Evolutionary conservation across 352 stramenopile species (phyloP).

Genomic region (Hyaloperonospora arabidopsidis): DNA sequence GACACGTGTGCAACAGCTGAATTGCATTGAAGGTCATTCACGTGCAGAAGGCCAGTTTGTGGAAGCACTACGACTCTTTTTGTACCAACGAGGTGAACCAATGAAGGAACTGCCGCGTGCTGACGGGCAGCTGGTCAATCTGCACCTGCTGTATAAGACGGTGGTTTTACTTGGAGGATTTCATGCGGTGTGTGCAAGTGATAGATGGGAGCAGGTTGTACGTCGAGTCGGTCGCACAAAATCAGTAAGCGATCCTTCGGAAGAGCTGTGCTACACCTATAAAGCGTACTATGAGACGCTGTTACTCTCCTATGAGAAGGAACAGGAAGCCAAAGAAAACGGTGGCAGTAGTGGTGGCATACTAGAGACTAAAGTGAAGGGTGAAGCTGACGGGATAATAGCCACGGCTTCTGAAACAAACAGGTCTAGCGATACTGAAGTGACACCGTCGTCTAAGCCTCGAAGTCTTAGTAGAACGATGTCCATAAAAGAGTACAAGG

Average conservation of each 20-base stretch:
- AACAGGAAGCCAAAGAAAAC: constrained; percentile 18
- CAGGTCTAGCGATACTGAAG: constrained; percentile 14
- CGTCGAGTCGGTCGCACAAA: constrained; percentile 51
- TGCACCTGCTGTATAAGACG: constrained; percentile 61
- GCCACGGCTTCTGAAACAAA: constrained; percentile 11
- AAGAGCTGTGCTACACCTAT: constrained; percentile 42
- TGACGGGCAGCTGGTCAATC: constrained; percentile 65
- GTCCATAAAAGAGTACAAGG: constrained; percentile 3
- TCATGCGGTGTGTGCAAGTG: constrained; percentile 27
- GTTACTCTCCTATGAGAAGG: constrained; percentile 48
- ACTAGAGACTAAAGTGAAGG: constrained; percentile 11
- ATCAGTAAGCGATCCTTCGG: constrained; percentile 35
- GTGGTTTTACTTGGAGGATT: constrained; percentile 52
- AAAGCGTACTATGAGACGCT: constrained; percentile 45
- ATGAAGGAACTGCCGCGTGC: constrained; percentile 72
- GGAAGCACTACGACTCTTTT: constrained; percentile 69
- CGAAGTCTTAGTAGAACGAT: constrained; percentile 42
- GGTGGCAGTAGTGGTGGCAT: constrained; percentile 4
- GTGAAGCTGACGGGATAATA: constrained; percentile 12
- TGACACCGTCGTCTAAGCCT: constrained; percentile 42
- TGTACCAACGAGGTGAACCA: constrained; percentile 65
- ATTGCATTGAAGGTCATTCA: constrained; percentile 83
- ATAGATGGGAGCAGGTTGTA: constrained; percentile 50
- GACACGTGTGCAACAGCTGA: constrained; percentile 94
- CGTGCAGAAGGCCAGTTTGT: constrained; percentile 76